Conservation (phyloP, 2,329 filamentous ascomycete genomes). For the Mycosphaerella sp. region DNA sequence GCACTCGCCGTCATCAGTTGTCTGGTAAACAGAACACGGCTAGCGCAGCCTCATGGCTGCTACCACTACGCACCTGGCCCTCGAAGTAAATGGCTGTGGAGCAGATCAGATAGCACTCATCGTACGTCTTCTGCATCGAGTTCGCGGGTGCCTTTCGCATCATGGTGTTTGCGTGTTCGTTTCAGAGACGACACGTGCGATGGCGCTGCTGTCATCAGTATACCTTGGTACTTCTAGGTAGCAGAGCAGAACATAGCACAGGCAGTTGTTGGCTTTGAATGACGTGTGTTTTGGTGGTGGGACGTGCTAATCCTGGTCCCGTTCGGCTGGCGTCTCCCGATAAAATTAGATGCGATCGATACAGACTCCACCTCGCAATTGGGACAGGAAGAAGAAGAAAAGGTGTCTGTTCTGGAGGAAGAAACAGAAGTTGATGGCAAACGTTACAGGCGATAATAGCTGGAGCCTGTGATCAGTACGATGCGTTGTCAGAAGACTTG, state of each 20-base stretch:
- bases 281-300: too few species aligned
- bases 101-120: constrained; percentile 90
- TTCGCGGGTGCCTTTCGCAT: constrained; percentile 53
- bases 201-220: too few species aligned
- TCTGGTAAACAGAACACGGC: neutral
- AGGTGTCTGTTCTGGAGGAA: neutral
- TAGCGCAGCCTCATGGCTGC: neutral
- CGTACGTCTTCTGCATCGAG: constrained; percentile 92
- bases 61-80: constrained; percentile 58
- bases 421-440: neutral
- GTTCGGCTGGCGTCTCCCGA: too few species aligned
- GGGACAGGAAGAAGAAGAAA: neutral
- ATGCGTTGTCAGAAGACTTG: constrained; percentile 16
- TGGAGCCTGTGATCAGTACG: constrained; percentile 21
- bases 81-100: constrained; percentile 97
- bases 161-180: constrained; percentile 18
- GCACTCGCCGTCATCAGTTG: constrained; percentile 37
- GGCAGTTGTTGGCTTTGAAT: too few species aligned
- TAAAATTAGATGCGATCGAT: neutral
- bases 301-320: too few species aligned
- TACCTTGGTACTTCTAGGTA: too few species aligned
- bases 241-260: too few species aligned
- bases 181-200: too few species aligned
- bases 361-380: neutral
- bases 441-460: constrained; percentile 18